Evolutionary conservation across 2,329 filamentous ascomycete species (phyloP), one percentile per base, ranked within the genome.

Genomic region (Balansia obtecta): DNA sequence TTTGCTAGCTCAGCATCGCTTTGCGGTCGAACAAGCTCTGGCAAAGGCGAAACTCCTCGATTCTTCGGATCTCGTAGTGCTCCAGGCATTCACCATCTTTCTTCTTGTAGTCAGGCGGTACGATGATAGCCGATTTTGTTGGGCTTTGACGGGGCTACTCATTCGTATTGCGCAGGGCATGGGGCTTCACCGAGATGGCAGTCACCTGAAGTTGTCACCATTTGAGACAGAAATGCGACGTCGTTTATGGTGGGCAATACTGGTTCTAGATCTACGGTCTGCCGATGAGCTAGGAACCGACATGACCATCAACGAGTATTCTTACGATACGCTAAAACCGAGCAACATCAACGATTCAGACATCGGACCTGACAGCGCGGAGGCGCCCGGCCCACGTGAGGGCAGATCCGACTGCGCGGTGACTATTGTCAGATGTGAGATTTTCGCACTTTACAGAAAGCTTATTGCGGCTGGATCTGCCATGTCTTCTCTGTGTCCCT

Each of bases 141-240:
- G 79, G 79, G 75, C 77, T 11, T 65, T 83, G 54, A 77, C 76
- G 0, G 78, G 77, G 1, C 66, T 82, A 8, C 69, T 73, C 3
- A 69, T 78, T n/a, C 72, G 80, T 6, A 75, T 83, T 39, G 78
- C 72, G 3, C 77, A 80, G 56, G 73, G 76, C 2, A 71, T 82
- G 56, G 80, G 80, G 1, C 66, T 84, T 2, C 80, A 84, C 56
- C 71, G 76, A 5, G 79, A 83, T 48, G 71, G 71, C 11, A 64
- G 66, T 4, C 63, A 69, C 44, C 69, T 82, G 38, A 70, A 70
- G 1, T 64, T 84, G 4, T 68, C 72, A 0, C 74, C 77, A 0
- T 81, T 78, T 51, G 79, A 83, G 50, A 71, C 72, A 1, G 79
- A 84, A 58, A 74, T 82, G 63, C 69, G 80, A 38, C 70, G 80